phyloP scores from a whole-genome alignment of 1,139 yeast genomes.

The Geotrichum citri-aurantii region DNA sequence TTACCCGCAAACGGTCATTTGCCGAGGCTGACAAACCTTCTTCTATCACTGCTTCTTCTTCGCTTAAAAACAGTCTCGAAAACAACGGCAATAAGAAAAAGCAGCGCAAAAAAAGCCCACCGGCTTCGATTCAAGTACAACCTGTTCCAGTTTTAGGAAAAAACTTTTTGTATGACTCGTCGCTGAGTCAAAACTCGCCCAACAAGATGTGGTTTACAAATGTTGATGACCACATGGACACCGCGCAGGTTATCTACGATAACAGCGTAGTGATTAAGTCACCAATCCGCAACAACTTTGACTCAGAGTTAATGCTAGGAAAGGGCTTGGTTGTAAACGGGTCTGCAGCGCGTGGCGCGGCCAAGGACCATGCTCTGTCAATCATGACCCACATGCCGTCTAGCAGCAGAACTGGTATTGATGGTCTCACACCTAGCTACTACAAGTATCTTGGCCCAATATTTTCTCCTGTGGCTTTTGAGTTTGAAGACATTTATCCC shows the following conservation, averaged over 20 bases:
- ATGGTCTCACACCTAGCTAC: neutral
- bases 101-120: neutral
- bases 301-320: slow-evolving; percentile 9
- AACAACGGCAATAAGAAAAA: neutral
- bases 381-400: slow-evolving; percentile 10
- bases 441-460: slow-evolving; percentile 1
- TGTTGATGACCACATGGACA: slow-evolving; percentile 9
- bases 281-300: slow-evolving; percentile 12
- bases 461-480: slow-evolving; percentile 13
- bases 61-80: neutral
- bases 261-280: slow-evolving; percentile 8
- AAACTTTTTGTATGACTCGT: slow-evolving; percentile 5
- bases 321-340: slow-evolving; percentile 9
- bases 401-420: neutral
- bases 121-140: neutral
- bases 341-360: neutral
- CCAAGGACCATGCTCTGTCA: neutral
- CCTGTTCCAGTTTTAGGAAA: neutral
- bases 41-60: neutral
- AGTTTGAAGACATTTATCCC: slow-evolving; percentile 10
- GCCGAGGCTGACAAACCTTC: slow-evolving; percentile 6
- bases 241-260: slow-evolving; percentile 11
- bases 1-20: slow-evolving; percentile 15
- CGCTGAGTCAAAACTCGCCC: slow-evolving; percentile 12
- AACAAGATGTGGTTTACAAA: slow-evolving; percentile 16